Percentiles rank a stretch among this genome's conserved stretches.
Conservation (phyloP, 75 land plant genomes). For the Isoetes taiwanensis region DNA sequence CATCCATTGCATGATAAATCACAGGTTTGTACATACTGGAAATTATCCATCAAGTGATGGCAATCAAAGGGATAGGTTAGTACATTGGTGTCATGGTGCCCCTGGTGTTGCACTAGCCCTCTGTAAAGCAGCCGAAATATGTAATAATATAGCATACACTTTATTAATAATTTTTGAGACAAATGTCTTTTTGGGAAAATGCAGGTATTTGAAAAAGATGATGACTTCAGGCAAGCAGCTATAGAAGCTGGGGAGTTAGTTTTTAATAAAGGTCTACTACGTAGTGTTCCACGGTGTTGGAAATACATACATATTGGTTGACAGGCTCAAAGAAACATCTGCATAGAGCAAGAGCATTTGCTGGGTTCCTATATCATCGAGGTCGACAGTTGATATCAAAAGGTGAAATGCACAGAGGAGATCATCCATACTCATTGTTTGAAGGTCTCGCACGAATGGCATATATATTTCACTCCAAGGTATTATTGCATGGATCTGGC, state of each 20-base stretch:
- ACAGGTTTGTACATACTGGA: conserved; percentile 60
- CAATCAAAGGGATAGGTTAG: conserved; percentile 40
- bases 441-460: conserved; percentile 87
- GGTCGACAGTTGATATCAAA: conserved; percentile 41
- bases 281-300: conserved; percentile 86
- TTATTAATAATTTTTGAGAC: no score
- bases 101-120: conserved; percentile 44
- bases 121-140: conserved; percentile 62
- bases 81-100: conserved; percentile 82
- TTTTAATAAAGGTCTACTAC: conserved; percentile 72
- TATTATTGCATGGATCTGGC: no score
- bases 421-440: conserved; percentile 66
- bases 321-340: conserved; percentile 49
- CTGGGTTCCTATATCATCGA: conserved; percentile 48
- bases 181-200: not conserved
- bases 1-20: conserved; percentile 69
- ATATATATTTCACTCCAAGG: no score
- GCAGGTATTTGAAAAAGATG: conserved; percentile 63
- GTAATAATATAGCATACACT: no score
- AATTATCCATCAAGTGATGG: conserved; percentile 53
- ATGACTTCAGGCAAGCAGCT: conserved; percentile 60
- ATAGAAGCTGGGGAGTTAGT: conserved; percentile 75
- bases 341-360: conserved; percentile 62
- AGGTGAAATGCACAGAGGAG: conserved; percentile 81
- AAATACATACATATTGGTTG: conserved; percentile 56